Percentiles rank a stretch among this genome's conserved stretches.
phyloP scores from a whole-genome alignment of 768 basidiomycete genomes.

The Pholiota microspora region DNA sequence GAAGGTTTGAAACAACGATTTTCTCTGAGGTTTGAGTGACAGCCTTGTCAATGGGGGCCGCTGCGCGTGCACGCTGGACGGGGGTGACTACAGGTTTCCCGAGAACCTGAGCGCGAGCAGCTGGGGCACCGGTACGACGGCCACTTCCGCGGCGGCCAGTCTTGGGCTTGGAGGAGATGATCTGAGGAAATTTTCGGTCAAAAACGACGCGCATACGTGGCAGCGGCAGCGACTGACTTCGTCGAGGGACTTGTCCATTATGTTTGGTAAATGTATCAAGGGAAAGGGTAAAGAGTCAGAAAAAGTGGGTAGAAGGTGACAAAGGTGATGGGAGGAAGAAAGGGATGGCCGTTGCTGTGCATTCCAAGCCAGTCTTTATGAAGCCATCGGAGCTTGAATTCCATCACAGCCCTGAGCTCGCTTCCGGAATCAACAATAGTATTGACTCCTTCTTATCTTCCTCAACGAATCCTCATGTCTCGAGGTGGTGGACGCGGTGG shows the following conservation, averaged over 20 bases:
- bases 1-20: constrained; percentile 95
- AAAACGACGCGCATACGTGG: constrained; percentile 23
- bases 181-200: constrained; percentile 38
- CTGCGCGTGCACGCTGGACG: constrained; percentile 48
- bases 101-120: constrained; percentile 58
- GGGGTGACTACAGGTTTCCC: constrained; percentile 51
- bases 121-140: constrained; percentile 31
- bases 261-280: constrained; percentile 12
- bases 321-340: constrained; percentile 30
- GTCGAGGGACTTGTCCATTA: constrained; percentile 84
- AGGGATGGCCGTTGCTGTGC: constrained; percentile 26
- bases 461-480: constrained; percentile 29
- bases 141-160: constrained; percentile 36
- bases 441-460: constrained; percentile 7
- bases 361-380: constrained; percentile 18
- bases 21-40: constrained; percentile 65
- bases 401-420: constrained; percentile 15
- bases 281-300: constrained; percentile 13
- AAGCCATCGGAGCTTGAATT: constrained; percentile 40
- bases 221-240: constrained; percentile 49
- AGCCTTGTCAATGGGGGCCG: constrained; percentile 39
- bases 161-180: constrained; percentile 64
- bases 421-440: constrained; percentile 13
- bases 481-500: constrained; percentile 34
- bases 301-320: constrained; percentile 24